Conservation (phyloP, 208 protist genomes). For the Angomonas deanei region DNA sequence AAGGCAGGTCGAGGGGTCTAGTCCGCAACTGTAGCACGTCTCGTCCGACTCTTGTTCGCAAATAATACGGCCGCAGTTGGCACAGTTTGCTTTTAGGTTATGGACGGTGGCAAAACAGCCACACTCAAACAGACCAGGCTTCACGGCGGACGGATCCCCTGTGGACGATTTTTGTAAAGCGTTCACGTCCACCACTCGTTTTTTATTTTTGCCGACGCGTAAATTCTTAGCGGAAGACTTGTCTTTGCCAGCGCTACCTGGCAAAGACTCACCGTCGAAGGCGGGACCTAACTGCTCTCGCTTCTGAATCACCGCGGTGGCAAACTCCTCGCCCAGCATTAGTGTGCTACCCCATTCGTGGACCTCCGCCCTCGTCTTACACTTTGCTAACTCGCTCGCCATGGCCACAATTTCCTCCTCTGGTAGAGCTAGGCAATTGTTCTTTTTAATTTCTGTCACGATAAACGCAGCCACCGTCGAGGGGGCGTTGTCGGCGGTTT, state of each 20-base stretch:
- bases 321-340: constrained; percentile 66
- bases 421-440: constrained; percentile 68
- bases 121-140: constrained; percentile 73
- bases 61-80: constrained; percentile 87
- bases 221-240: no score
- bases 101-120: constrained; percentile 86
- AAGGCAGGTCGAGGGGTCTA: constrained; percentile 61
- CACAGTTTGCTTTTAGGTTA: constrained; percentile 70
- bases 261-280: constrained; percentile 66
- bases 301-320: constrained; percentile 57
- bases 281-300: constrained; percentile 42
- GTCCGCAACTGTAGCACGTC: constrained; percentile 76
- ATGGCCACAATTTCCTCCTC: constrained; percentile 73
- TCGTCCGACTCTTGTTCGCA: constrained; percentile 84
- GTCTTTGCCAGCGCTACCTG: no score
- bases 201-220: constrained; percentile 14
- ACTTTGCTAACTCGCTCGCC: constrained; percentile 41
- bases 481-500: constrained; percentile 11
- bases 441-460: constrained; percentile 44
- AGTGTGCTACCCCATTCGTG: constrained; percentile 74
- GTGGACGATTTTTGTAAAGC: constrained; percentile 18
- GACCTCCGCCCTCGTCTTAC: constrained; percentile 50
- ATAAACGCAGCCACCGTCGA: constrained; percentile 42
- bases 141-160: constrained; percentile 24
- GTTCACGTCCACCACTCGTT: constrained; percentile 19